Percentiles rank a stretch among this genome's conserved stretches.
These are phyloP conservation scores for Boletus reticulatus DNA, from an alignment of 768 basidiomycete species.

Conservation along the genomic window DNA sequence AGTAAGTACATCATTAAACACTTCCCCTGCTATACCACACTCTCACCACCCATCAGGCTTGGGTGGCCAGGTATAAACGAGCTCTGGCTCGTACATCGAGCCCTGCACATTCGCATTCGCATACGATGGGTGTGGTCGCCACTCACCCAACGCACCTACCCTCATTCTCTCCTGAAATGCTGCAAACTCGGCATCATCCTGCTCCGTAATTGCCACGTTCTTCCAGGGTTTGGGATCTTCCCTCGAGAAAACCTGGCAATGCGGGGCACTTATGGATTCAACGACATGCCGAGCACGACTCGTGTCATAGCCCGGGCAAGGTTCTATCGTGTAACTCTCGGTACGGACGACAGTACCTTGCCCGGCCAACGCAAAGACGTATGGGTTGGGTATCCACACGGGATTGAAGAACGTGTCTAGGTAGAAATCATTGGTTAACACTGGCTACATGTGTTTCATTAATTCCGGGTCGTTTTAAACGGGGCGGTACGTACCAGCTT, in stretches of 20 bases:
- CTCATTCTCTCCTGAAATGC: background rate
- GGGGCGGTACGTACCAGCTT: background rate
- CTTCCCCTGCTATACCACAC: too few relatives aligned
- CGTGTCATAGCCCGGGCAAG: background rate
- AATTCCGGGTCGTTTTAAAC: background rate
- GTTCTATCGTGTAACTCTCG: background rate
- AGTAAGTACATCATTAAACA: too few relatives aligned
- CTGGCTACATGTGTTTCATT: background rate
- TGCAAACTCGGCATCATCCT: conserved; percentile 13
- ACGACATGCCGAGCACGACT: too few relatives aligned
- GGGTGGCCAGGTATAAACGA: background rate
- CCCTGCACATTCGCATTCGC: too few relatives aligned
- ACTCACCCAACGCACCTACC: background rate
- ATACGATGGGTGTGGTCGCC: background rate
- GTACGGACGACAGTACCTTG: conserved; percentile 9
- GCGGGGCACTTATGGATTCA: background rate
- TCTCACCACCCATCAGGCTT: background rate
- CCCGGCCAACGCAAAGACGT: conserved; percentile 12
- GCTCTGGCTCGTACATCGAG: background rate
- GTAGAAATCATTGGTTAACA: conserved; percentile 41
- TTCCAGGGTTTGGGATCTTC: conserved; percentile 11
- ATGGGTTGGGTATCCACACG: conserved; percentile 30
- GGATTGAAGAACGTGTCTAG: conserved; percentile 42
- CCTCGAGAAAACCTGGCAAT: background rate
- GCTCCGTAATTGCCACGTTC: conserved; percentile 15